phyloP scores from a whole-genome alignment of 2,329 filamentous ascomycete genomes.

The Botryosphaeria dothidea region DNA sequence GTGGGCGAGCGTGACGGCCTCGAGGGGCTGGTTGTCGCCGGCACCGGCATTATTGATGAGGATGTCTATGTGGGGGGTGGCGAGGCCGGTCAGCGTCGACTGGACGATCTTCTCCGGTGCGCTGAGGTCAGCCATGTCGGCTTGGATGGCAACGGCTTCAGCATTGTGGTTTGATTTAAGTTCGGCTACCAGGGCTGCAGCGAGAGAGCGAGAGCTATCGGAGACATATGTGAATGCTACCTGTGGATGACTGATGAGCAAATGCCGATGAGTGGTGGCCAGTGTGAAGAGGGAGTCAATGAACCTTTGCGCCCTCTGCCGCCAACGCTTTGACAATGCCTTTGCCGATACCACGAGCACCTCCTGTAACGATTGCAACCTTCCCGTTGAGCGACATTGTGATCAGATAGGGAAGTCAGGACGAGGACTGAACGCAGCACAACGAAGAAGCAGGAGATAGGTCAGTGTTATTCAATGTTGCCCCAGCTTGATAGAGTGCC shows the following conservation, averaged over 20 bases:
- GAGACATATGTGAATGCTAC: neutral
- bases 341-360: neutral
- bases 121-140: neutral
- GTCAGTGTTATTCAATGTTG: neutral
- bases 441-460: no score
- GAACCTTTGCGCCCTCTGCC: neutral
- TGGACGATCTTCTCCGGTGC: constrained; percentile 33
- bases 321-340: neutral
- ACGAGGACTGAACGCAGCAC: no score
- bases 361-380: constrained; percentile 9
- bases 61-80: constrained; percentile 6
- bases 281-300: neutral
- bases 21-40: neutral
- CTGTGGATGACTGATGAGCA: neutral
- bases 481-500: no score
- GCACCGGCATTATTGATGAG: constrained; percentile 14
- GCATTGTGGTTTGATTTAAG: neutral
- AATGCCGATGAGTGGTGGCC: neutral
- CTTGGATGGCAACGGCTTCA: neutral
- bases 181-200: neutral
- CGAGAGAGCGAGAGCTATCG: neutral
- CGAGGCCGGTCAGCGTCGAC: constrained; percentile 28
- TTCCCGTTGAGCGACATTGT: constrained; percentile 4
- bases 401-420: no score
- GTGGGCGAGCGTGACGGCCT: neutral